These are phyloP conservation scores for Alternaria conjuncta DNA, from an alignment of 2,329 filamentous ascomycete species.

Conservation along the genomic window DNA sequence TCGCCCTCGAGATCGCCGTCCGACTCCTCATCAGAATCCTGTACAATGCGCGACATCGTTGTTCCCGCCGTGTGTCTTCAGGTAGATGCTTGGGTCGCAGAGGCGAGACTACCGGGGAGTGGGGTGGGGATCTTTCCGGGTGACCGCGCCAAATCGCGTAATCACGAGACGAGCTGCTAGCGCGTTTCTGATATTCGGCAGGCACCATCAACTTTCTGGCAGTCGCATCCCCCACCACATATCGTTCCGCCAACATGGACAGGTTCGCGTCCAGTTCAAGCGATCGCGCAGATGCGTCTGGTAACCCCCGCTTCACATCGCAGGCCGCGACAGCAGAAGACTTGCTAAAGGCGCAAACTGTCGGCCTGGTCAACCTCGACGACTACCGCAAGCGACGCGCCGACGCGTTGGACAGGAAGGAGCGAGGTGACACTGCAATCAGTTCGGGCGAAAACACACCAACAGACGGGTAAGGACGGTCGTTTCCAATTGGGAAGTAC, in stretches of 20 bases:
- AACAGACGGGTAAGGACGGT: slow-evolving; percentile 63
- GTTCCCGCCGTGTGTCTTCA: slow-evolving; percentile 8
- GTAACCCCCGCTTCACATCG: slow-evolving; percentile 70
- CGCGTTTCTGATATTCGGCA: slow-evolving; percentile 11
- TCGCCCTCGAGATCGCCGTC: slow-evolving; percentile 38
- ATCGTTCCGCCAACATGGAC: slow-evolving; percentile 29
- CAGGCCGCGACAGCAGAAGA: slow-evolving; percentile 81
- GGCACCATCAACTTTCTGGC: slow-evolving; percentile 1
- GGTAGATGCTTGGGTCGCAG: background rate
- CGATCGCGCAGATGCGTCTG: slow-evolving; percentile 26
- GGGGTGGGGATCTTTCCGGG: slow-evolving; percentile 6
- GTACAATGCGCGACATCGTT: slow-evolving; percentile 38
- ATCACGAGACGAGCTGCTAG: slow-evolving; percentile 26
- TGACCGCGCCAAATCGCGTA: slow-evolving; percentile 25
- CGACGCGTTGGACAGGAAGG: slow-evolving; percentile 90
- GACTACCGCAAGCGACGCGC: slow-evolving; percentile 96
- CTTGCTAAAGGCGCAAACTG: slow-evolving; percentile 81
- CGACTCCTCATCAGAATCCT: slow-evolving; percentile 47
- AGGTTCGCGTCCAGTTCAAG: slow-evolving; percentile 30
- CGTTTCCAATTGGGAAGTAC: background rate
- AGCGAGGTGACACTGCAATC: slow-evolving; percentile 75
- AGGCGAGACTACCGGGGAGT: background rate
- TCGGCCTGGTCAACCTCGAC: slow-evolving; percentile 87
- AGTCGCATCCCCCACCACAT: background rate
- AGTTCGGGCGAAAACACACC: slow-evolving; percentile 61